Evolutionary conservation across 495 filamentous ascomycete species (phyloP), one percentile per base, ranked within the genome.

Genomic region (Margaritispora aquatica): DNA sequence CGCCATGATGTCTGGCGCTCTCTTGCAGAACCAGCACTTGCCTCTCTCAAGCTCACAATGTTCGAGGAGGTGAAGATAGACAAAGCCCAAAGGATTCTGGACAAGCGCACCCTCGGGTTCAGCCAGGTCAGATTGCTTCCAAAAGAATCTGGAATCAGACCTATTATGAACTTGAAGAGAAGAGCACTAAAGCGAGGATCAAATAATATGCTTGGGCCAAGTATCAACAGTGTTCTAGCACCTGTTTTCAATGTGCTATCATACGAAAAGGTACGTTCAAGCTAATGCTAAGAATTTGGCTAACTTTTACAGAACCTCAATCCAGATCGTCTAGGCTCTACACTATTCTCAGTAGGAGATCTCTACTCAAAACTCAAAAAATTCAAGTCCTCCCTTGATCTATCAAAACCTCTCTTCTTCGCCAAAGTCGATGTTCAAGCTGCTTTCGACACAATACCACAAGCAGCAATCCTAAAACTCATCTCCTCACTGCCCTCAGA

Each of bases 391-490:
- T 55, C 54, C 10, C 53, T 76, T 38, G n/a, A 10, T 7, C 17
- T 44, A 17, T 21, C 24, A 34, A 62, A 55, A 55, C 54, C 24
- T 24, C 66, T 91, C 9, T 96, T 87, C 68, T 96, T 97, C 65
- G 92, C 87, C 41, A 98, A 97, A 70, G 75, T 96, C 15, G 94
- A 98, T 69, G 90, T 97, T 26, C 79, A 90, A 69, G 82, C 90
- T 9, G 96, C 94, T 55, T 98, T 96, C 69, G 94, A 98, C 68
- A 96, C 89, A 0, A 96, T 98, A 49, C 94, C 94, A 0, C 95
- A 97, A 65, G 66, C 77, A 36, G 78, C 78, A 2, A 73, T 97
- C n/a, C 64, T 97, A 52, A 62, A 69, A 22, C 69, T 97, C 17
- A 78, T 95, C 49, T 36, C 64, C 5, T 71, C 74, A 1, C 75